These are phyloP conservation scores for Lepidium sativum DNA, from an alignment of 345 rosid genomes.

Conservation along the genomic window DNA sequence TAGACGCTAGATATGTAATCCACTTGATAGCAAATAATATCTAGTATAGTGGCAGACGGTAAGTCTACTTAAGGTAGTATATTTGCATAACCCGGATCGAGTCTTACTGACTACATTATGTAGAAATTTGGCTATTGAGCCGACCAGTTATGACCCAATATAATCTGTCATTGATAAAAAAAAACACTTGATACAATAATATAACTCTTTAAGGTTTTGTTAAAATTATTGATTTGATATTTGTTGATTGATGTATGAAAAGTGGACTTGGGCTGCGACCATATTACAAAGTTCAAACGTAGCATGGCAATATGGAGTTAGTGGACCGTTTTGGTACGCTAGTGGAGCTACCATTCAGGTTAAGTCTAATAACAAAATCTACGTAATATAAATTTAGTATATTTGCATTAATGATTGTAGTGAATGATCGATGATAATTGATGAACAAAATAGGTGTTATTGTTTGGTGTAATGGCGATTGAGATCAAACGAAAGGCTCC, in stretches of 20 bases:
- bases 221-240: neutral
- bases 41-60: too few species aligned
- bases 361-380: neutral
- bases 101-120: too few species aligned
- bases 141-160: too few species aligned
- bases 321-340: constrained; percentile 98
- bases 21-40: too few species aligned
- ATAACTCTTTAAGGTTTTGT: neutral
- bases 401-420: too few species aligned
- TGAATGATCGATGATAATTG: neutral
- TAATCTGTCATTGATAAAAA: too few species aligned
- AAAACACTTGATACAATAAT: too few species aligned
- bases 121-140: too few species aligned
- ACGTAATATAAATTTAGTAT: neutral
- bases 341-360: constrained; percentile 96
- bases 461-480: constrained; percentile 92
- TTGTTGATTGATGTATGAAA: neutral
- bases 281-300: constrained; percentile 95
- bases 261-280: constrained; percentile 99
- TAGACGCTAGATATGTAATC: too few species aligned
- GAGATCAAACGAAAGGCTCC: constrained; percentile 97
- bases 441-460: too few species aligned
- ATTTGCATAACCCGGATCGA: too few species aligned
- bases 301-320: constrained; percentile 87
- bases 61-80: too few species aligned